phyloP scores from a whole-genome alignment of 2,329 filamentous ascomycete species.

The Clonostachys sp. region DNA sequence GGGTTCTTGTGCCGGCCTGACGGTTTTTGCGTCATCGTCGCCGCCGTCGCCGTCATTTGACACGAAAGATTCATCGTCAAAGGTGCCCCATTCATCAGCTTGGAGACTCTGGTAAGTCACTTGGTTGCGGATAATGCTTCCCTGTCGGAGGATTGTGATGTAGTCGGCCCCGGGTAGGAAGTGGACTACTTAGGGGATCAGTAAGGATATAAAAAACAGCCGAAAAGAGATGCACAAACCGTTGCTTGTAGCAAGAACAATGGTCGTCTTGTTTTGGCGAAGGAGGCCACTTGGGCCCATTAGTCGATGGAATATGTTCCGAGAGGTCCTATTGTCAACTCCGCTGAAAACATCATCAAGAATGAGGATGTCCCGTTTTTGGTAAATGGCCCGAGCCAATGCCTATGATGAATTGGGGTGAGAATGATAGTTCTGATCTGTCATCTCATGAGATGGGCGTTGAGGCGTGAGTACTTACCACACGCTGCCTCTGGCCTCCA shows the following conservation, averaged over 20 bases:
- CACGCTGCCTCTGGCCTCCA: constrained; percentile 25
- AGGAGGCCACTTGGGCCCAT: constrained; percentile 28
- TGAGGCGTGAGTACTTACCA: constrained; percentile 11
- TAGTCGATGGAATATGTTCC: constrained; percentile 29
- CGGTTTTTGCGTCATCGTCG: too few relatives aligned
- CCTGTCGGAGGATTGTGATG: constrained; percentile 15
- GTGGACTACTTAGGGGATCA: constrained; percentile 7
- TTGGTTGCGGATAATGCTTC: constrained; percentile 13
- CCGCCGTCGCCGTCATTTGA: too few relatives aligned
- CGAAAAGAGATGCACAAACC: constrained; percentile 7
- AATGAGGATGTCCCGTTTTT: constrained; percentile 21
- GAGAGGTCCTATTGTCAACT: constrained; percentile 32
- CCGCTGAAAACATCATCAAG: constrained; percentile 34
- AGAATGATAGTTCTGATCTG: neutral
- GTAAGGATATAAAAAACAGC: neutral
- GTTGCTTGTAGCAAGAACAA: constrained; percentile 27
- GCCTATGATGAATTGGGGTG: constrained; percentile 10
- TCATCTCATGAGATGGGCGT: neutral
- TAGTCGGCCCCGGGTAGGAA: constrained; percentile 14
- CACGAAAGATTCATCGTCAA: neutral
- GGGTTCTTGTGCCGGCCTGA: too few relatives aligned
- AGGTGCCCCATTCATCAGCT: neutral
- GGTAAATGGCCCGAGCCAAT: constrained; percentile 23
- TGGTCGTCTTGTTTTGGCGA: constrained; percentile 16
- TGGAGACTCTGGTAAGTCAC: constrained; percentile 10